A percentile compares a stretch with the other conserved stretches of the same genome.
Conservation (phyloP, 2,329 filamentous ascomycete species). For the Claviceps arundinis region DNA sequence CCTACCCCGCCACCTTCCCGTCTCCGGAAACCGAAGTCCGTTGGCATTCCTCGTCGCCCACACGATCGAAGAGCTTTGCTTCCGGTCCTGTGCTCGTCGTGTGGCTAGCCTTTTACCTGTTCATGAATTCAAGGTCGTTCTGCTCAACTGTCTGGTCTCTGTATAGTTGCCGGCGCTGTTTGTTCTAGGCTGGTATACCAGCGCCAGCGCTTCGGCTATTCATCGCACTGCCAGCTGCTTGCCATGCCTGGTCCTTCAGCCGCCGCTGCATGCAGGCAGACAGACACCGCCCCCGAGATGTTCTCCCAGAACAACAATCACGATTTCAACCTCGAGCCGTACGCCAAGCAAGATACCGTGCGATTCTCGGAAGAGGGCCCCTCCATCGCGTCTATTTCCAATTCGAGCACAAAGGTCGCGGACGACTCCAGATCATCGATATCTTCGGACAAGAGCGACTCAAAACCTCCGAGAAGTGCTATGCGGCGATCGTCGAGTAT, state of each 20-base stretch:
- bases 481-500: constrained; percentile 42
- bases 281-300: constrained; percentile 1
- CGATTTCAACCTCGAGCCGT: background rate
- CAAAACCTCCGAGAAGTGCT: constrained; percentile 38
- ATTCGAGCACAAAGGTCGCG: constrained; percentile 20
- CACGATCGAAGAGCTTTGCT: background rate
- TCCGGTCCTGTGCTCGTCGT: background rate
- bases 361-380: constrained; percentile 10
- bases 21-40: constrained; percentile 8
- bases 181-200: background rate
- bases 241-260: constrained; percentile 1
- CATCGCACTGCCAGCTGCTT: constrained; percentile 1
- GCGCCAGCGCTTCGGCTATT: background rate
- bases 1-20: constrained; percentile 8
- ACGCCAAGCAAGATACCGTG: constrained; percentile 6
- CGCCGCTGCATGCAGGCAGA: constrained; percentile 4
- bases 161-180: background rate
- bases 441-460: constrained; percentile 39
- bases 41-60: constrained; percentile 4
- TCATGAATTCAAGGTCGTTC: background rate
- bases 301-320: background rate
- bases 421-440: constrained; percentile 37
- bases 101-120: background rate
- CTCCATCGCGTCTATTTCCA: constrained; percentile 23
- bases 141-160: background rate